Conservation (phyloP, 805 yeast species). For the Nakazawaea laoshanensis region DNA sequence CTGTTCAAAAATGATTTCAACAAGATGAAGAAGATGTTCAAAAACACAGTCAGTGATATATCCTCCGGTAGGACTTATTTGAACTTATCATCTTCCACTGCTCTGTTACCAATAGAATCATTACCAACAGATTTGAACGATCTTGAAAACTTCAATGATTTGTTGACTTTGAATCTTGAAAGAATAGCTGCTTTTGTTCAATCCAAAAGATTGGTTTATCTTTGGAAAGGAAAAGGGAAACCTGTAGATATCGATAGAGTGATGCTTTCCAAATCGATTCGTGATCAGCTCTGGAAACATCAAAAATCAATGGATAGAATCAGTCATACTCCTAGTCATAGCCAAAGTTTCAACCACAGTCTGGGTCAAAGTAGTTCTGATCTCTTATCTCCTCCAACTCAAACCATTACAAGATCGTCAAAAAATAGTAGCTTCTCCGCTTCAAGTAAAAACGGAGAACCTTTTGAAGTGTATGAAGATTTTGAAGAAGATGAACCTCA, state of each 20-base stretch:
- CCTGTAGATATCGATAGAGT: slow-evolving; percentile 21
- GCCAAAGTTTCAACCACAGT: background rate
- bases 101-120: slow-evolving; percentile 12
- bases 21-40: slow-evolving; percentile 25
- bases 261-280: slow-evolving; percentile 14
- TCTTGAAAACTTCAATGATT: slow-evolving; percentile 7
- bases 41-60: slow-evolving; percentile 26
- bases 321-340: background rate
- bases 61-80: slow-evolving; percentile 25
- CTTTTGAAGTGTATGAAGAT: slow-evolving; percentile 4
- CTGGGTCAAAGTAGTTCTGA: background rate
- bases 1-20: slow-evolving; percentile 24
- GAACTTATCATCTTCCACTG: slow-evolving; percentile 13
- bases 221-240: slow-evolving; percentile 46
- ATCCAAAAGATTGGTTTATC: slow-evolving; percentile 25
- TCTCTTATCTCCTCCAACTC: background rate
- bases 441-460: background rate
- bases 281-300: slow-evolving; percentile 4
- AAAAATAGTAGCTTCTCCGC: slow-evolving; percentile 4
- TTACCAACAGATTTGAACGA: slow-evolving; percentile 16
- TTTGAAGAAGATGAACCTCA: background rate
- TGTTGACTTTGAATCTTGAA: slow-evolving; percentile 14
- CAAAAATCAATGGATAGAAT: too few species aligned
- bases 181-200: slow-evolving; percentile 15
- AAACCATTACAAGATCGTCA: background rate